Percentiles rank a stretch among this genome's conserved stretches.
Conservation (phyloP, 352 stramenopile species). For the Pythium volutum region DNA sequence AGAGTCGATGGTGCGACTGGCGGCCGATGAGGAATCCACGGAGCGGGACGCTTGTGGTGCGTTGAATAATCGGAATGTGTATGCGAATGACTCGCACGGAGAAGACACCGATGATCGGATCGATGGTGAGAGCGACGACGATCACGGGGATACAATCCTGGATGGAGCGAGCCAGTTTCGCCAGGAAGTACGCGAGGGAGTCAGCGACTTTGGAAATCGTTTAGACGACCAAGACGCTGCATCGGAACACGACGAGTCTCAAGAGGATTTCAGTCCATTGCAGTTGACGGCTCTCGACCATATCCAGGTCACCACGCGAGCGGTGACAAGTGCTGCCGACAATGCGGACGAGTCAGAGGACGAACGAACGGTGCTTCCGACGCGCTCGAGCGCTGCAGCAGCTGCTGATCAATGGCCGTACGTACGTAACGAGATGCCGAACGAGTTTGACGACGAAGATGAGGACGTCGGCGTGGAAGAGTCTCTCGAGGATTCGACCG, state of each 20-base stretch:
- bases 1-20: constrained; percentile 9
- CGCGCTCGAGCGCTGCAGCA: not conserved
- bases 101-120: not conserved
- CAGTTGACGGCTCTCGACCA: not conserved
- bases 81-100: not conserved
- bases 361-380: not conserved
- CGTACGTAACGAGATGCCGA: not conserved
- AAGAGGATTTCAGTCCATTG: not conserved
- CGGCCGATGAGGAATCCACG: not conserved
- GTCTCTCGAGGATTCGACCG: too few species aligned
- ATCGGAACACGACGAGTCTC: not conserved
- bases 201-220: not conserved
- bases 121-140: not conserved
- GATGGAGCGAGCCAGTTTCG: not conserved
- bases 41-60: not conserved
- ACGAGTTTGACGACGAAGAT: not conserved
- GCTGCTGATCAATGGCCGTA: not conserved
- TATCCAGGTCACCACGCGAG: too few species aligned
- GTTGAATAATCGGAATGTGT: not conserved
- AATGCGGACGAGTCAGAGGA: not conserved
- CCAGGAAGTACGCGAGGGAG: not conserved
- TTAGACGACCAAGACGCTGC: not conserved
- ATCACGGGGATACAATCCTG: not conserved
- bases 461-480: not conserved
- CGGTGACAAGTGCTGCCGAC: too few species aligned